Conservation (phyloP, 805 yeast genomes). For the Yarrowia yakushimensis region DNA sequence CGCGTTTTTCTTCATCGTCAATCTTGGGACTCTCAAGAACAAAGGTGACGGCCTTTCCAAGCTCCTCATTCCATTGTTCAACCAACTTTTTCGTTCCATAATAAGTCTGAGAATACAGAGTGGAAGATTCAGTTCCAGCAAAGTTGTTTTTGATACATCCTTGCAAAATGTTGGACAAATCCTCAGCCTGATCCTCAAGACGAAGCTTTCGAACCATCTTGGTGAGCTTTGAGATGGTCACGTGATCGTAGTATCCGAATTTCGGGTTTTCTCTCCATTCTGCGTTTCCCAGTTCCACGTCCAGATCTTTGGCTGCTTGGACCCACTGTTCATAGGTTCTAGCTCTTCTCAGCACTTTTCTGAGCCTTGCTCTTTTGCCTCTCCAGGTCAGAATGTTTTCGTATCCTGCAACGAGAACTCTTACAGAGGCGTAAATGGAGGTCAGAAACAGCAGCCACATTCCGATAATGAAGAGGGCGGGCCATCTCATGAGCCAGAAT, state of each 20-base stretch:
- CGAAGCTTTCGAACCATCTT: constrained; percentile 43
- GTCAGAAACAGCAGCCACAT: constrained; percentile 55
- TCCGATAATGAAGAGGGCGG: constrained; percentile 51
- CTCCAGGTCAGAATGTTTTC: constrained; percentile 61
- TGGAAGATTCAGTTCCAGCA: constrained; percentile 73
- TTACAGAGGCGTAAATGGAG: constrained; percentile 48
- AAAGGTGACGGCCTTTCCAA: constrained; percentile 46
- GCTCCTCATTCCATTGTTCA: constrained; percentile 52
- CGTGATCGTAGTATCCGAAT: constrained; percentile 66
- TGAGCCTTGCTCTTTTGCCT: constrained; percentile 51
- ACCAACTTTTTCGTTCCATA: constrained; percentile 68
- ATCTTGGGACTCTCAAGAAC: constrained; percentile 44
- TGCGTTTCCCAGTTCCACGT: constrained; percentile 54
- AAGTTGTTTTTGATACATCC: constrained; percentile 68
- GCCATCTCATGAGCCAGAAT: constrained; percentile 59
- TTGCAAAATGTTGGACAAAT: constrained; percentile 54
- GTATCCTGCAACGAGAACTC: constrained; percentile 59
- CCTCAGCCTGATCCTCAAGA: constrained; percentile 41
- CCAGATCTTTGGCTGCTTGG: constrained; percentile 54
- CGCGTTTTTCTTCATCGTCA: constrained; percentile 43
- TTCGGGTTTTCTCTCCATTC: constrained; percentile 60
- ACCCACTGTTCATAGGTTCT: constrained; percentile 60
- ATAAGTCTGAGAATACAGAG: constrained; percentile 67
- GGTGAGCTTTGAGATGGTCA: constrained; percentile 51
- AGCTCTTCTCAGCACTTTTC: constrained; percentile 50